Base-by-base conservation (phyloP, 176 grass and related monocot genomes). In the bread wheat (Triticum aestivum) region DNA sequence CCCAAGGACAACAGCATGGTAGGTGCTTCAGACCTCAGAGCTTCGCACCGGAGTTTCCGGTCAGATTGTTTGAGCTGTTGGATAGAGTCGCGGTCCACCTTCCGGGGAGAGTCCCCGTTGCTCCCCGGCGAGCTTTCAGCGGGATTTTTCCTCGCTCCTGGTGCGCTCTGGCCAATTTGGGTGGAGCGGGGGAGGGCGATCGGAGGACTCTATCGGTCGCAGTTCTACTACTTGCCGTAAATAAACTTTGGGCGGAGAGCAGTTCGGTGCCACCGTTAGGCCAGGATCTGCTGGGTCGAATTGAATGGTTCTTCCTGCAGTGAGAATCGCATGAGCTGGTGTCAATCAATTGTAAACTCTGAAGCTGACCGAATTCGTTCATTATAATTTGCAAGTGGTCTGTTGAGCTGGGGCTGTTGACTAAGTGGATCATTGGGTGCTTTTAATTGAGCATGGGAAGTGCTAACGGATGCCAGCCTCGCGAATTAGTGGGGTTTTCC, bases 1-100 rank as follows among this genome's bases (percentile, higher is more conserved):
- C 97, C 97, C 24, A 92, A 68, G 74, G 92, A 94, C 83, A 93
- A 94, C 83, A 93, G 44, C 65, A 96, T 91, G 94, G 97, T 99
- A 87, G 3, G 42, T 47, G 5, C 8, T 5, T 20, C 29, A 26
- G 12, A 39, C 66, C 4, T 35, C 33, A 10, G 5, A 54, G 51
- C 51, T 24, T 24, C 23, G 23, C 23, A 24, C 23, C 23, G 23
- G 23, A 24, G 23, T 24, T 24, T 24, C 23, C 23, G 23, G 23
- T 24, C 23, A 24, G 23, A 24, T 24, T 24, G 23, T 24, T 24
- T 24, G 23, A 24, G 23, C 23, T 24, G 23, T 24, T 24, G 23
- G 23, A 24, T 24, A 24, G 23, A 24, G 23, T 23, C 33, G 69
- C 15, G 83, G 38, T 75, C 75, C 81, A 6, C 65, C 47, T 49